phyloP scores from a whole-genome alignment of 208 protist species.

The Crithidia fasciculata region DNA sequence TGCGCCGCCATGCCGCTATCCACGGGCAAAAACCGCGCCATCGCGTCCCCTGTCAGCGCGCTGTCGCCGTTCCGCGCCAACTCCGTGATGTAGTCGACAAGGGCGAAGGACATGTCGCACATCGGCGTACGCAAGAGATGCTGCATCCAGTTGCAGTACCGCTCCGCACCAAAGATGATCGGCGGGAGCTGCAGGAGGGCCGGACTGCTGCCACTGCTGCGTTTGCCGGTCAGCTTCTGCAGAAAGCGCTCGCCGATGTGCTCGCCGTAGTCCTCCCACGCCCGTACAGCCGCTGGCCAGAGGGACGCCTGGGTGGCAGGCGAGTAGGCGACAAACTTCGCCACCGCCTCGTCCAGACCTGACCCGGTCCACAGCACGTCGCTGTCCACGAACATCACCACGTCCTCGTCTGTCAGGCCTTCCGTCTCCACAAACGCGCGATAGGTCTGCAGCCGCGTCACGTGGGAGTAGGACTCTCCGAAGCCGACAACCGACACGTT shows the following conservation, averaged over 20 bases:
- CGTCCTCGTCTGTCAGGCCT: constrained; percentile 39
- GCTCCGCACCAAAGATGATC: constrained; percentile 38
- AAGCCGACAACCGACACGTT: constrained; percentile 22
- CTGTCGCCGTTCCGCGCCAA: constrained; percentile 17
- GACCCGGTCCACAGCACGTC: constrained; percentile 37
- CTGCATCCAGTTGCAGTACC: constrained; percentile 26
- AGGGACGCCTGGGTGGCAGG: constrained; percentile 27
- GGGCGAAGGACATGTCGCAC: constrained; percentile 8
- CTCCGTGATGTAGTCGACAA: constrained; percentile 16
- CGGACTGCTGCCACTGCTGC: background rate
- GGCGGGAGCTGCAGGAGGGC: constrained; percentile 31
- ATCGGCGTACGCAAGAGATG: background rate
- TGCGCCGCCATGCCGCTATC: background rate
- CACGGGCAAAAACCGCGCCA: background rate
- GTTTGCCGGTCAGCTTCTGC: background rate
- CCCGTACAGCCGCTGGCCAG: constrained; percentile 41
- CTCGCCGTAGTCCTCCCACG: constrained; percentile 51
- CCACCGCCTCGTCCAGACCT: constrained; percentile 35
- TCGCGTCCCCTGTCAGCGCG: background rate
- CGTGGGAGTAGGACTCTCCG: constrained; percentile 30
- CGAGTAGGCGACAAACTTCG: constrained; percentile 34
- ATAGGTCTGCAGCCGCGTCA: constrained; percentile 22
- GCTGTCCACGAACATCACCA: constrained; percentile 41
- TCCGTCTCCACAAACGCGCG: constrained; percentile 34
- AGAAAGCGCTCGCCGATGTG: constrained; percentile 26